Base-by-base conservation (phyloP, 306 rosid species). In the Trifolium repens region DNA sequence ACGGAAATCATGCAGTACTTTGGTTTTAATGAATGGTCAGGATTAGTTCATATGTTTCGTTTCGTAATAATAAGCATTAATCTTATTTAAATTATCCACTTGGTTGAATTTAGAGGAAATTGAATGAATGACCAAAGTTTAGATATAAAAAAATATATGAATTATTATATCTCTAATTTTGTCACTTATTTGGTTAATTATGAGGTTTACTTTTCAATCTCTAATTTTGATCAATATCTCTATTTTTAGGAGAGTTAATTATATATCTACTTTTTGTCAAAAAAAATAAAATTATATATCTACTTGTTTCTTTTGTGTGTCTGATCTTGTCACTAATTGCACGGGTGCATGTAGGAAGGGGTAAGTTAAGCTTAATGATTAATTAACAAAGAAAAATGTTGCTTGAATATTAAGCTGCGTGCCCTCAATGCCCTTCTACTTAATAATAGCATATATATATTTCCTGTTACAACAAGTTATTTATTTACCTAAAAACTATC, bases 341-440 rank as follows among this genome's bases (percentile, higher is more conserved):
- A 61, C 43, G 43, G 42, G 67, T 32, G 67, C 24, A 15, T 61
- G 13, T 32, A 13, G 35, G 65, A 12, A 39, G 3, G 30, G 30
- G 30, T 27, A 7, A 16, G 67, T 50, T 39, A 69, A 44, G 3
- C 42, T 39, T 19, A 52, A 8, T 42, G 24, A 47, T 75, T 50
- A 72, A 80, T 65, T 3, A 7, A 30, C 34, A 50, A 14, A 7
- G 42, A 53, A 72, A 71, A 50, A 37, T 59, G 64, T 74, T 44
- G 67, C 71, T 71, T 79, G 81, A 84, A 84, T 79, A 73, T 86
- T 73, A 65, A 82, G 83, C 80, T 63, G 78, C 92, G 91, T 89
- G 93, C 91, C 93, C 84, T 76, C 39, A 68, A 78, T 88, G 93
- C 65, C 82, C 85, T 67, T 74, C 90, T 72, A 71, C 74, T 72